Evolutionary conservation across 305 asterid genomes (phyloP).

Genomic region (Caryopteris hybrid): DNA sequence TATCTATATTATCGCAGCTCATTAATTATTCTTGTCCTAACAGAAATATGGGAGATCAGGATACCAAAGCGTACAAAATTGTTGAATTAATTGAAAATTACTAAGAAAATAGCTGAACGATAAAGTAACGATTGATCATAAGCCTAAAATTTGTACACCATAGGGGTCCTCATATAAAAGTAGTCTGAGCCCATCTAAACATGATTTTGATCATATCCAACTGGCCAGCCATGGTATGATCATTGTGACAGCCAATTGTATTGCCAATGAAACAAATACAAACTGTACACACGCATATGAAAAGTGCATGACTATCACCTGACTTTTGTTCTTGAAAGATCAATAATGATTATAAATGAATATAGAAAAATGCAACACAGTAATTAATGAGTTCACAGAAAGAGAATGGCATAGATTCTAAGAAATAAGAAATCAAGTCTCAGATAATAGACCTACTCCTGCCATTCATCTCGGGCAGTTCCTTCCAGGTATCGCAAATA

Average conservation of each 20-base stretch:
- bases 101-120: background rate
- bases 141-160: background rate
- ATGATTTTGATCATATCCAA: background rate
- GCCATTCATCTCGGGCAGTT: constrained; percentile 74
- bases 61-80: background rate
- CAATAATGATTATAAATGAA: background rate
- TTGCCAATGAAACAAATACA: background rate
- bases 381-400: background rate
- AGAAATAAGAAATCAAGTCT: constrained; percentile 17
- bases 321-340: constrained; percentile 2
- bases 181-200: background rate
- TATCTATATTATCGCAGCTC: background rate
- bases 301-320: background rate
- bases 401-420: background rate
- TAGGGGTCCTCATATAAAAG: background rate
- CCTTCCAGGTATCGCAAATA: constrained; percentile 86
- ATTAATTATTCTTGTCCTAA: background rate
- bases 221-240: background rate
- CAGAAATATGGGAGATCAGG: background rate
- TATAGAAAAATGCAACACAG: background rate
- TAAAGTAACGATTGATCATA: background rate
- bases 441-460: constrained; percentile 61
- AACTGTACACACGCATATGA: constrained; percentile 2
- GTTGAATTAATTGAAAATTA: background rate
- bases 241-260: background rate